Evolutionary conservation across 352 stramenopile genomes (phyloP).

Genomic region (Blastocystis hominis): DNA sequence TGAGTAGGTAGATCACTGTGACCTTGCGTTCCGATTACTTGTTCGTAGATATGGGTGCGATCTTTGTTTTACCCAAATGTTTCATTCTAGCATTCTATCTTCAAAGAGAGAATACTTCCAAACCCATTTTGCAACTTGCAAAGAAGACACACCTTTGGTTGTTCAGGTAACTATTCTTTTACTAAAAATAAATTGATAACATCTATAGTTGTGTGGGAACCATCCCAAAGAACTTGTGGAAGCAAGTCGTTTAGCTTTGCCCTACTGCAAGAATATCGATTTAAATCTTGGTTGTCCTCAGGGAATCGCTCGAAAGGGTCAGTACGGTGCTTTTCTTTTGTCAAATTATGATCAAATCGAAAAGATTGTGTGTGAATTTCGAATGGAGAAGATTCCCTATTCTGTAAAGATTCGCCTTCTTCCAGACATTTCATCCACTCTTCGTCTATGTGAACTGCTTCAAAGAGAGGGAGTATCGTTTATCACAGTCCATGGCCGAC

Average conservation of each 20-base stretch:
- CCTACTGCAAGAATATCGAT: constrained; percentile 57
- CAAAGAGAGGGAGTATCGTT: constrained; percentile 73
- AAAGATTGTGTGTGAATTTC: constrained; percentile 69
- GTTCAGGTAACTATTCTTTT: background rate
- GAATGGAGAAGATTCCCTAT: constrained; percentile 69
- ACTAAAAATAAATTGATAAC: too few relatives aligned
- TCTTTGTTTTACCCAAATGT: constrained; percentile 52
- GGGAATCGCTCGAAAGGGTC: constrained; percentile 77
- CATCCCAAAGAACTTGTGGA: background rate
- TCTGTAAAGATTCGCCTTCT: constrained; percentile 82
- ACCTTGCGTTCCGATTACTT: constrained; percentile 27
- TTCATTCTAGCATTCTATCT: background rate
- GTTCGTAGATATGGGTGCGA: constrained; percentile 23
- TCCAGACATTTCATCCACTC: constrained; percentile 72
- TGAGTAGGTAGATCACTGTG: constrained; percentile 43
- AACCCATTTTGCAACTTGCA: background rate
- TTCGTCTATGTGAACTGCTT: constrained; percentile 77
- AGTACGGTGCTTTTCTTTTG: constrained; percentile 80
- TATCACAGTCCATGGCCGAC: constrained; percentile 79
- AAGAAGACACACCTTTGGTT: background rate
- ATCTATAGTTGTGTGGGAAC: constrained; percentile 56
- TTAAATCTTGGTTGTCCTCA: constrained; percentile 64
- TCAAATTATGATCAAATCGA: constrained; percentile 68
- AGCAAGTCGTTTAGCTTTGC: constrained; percentile 31
- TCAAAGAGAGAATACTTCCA: background rate